Percentiles rank a stretch among this genome's conserved stretches.
Conservation (phyloP, 2,329 filamentous ascomycete species). For the Colletotrichum costaricense region DNA sequence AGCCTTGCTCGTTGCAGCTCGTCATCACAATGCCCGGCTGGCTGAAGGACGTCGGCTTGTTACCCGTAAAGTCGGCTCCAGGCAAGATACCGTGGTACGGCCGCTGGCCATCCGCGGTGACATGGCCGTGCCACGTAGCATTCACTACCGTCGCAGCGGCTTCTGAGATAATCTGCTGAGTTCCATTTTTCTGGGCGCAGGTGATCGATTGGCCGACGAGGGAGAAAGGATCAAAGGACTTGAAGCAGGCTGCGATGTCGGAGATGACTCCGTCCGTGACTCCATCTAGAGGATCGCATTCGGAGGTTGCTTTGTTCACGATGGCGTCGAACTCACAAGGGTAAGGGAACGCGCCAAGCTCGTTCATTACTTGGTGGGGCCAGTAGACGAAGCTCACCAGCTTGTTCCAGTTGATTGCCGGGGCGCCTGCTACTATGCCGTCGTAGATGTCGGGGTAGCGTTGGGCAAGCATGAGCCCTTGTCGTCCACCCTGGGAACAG, state of each 20-base stretch:
- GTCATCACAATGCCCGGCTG: not conserved
- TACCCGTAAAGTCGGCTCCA: not conserved
- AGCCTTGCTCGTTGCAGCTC: not conserved
- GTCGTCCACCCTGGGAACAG: slow-evolving; percentile 63
- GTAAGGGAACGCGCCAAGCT: slow-evolving; percentile 37
- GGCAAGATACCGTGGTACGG: not conserved
- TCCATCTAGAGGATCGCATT: slow-evolving; percentile 40
- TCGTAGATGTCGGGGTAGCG: slow-evolving; percentile 61
- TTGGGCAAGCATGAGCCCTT: slow-evolving; percentile 60
- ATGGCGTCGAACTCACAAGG: slow-evolving; percentile 39
- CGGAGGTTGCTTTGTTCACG: slow-evolving; percentile 46
- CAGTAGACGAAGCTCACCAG: not conserved
- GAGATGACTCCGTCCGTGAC: slow-evolving; percentile 39
- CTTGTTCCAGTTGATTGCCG: slow-evolving; percentile 1
- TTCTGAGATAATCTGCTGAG: not conserved
- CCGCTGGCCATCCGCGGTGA: not conserved
- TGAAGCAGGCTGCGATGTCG: slow-evolving; percentile 8
- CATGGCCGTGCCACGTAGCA: not conserved
- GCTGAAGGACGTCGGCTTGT: not conserved
- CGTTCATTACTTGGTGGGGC: slow-evolving; percentile 15
- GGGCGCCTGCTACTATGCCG: slow-evolving; percentile 46
- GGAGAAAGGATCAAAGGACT: slow-evolving; percentile 39
- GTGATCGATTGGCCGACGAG: slow-evolving; percentile 27
- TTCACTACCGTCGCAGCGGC: not conserved
- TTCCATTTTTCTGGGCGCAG: not conserved